These are phyloP conservation scores for Pythium angustatum DNA, from an alignment of 352 stramenopile genomes.

Conservation along the genomic window DNA sequence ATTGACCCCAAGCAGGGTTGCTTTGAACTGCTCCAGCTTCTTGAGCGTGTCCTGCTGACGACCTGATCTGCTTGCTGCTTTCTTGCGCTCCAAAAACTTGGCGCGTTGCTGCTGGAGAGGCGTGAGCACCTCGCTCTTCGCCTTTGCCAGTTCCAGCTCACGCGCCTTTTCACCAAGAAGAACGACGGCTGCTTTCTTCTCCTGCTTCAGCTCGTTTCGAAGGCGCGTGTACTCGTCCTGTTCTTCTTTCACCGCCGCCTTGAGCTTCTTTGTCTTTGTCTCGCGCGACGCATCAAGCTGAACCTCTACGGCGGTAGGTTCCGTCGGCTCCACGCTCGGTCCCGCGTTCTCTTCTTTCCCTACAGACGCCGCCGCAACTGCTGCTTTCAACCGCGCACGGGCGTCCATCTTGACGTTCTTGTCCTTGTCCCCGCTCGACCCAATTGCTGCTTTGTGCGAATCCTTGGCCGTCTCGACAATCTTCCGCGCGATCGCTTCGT, in stretches of 20 bases:
- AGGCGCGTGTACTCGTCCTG: slow-evolving; percentile 69
- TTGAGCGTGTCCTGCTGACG: slow-evolving; percentile 72
- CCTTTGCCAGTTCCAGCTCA: slow-evolving; percentile 52
- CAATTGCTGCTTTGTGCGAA: background rate
- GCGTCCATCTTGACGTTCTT: slow-evolving; percentile 39
- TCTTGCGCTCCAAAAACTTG: slow-evolving; percentile 73
- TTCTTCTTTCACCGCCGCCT: slow-evolving; percentile 24
- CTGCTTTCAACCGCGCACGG: slow-evolving; percentile 43
- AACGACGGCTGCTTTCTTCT: slow-evolving; percentile 58
- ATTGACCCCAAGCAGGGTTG: slow-evolving; percentile 42
- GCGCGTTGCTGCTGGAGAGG: slow-evolving; percentile 73
- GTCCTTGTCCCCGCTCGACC: slow-evolving; percentile 5
- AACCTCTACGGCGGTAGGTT: background rate
- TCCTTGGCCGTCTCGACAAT: slow-evolving; percentile 41
- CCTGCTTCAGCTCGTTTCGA: slow-evolving; percentile 63
- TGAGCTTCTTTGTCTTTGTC: slow-evolving; percentile 34
- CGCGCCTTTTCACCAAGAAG: slow-evolving; percentile 62
- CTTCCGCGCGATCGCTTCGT: slow-evolving; percentile 55
- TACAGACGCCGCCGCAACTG: slow-evolving; percentile 39
- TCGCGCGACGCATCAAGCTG: slow-evolving; percentile 16
- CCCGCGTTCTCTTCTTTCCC: slow-evolving; percentile 16
- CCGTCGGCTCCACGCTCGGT: slow-evolving; percentile 1
- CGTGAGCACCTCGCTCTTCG: slow-evolving; percentile 72
- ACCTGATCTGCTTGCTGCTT: slow-evolving; percentile 44
- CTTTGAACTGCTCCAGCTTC: slow-evolving; percentile 67